Evolutionary conservation across 2,329 filamentous ascomycete species (phyloP).

Genomic region (Xylariaceae sp.): DNA sequence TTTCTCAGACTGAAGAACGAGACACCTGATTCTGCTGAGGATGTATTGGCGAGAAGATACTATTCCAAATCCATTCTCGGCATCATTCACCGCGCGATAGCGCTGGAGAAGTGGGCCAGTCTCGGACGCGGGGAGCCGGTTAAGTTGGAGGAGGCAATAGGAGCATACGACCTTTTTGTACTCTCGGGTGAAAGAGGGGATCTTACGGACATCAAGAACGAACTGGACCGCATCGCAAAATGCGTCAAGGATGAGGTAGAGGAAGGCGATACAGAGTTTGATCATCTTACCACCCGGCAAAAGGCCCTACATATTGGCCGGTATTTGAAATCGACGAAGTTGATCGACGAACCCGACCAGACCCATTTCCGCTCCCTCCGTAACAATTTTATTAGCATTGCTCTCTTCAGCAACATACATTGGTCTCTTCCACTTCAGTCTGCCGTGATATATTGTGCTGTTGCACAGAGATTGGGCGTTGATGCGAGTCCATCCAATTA

Average conservation of each 20-base stretch:
- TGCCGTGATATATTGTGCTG: conserved; percentile 66
- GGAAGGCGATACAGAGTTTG: conserved; percentile 45
- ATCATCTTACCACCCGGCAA: conserved; percentile 46
- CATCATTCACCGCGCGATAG: conserved; percentile 61
- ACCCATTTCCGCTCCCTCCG: conserved; percentile 61
- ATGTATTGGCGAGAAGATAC: conserved; percentile 63
- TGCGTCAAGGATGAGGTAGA: conserved; percentile 46
- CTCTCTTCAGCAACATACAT: conserved; percentile 50
- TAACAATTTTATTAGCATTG: conserved; percentile 67
- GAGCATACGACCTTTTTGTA: conserved; percentile 67
- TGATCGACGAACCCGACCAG: conserved; percentile 49
- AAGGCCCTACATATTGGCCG: conserved; percentile 56
- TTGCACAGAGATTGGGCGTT: conserved; percentile 60
- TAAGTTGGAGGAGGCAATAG: conserved; percentile 60
- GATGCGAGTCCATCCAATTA: conserved; percentile 66
- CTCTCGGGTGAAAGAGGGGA: conserved; percentile 52
- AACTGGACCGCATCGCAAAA: conserved; percentile 7
- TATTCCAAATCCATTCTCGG: conserved; percentile 61
- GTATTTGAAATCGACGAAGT: conserved; percentile 53
- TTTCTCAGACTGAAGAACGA: conserved; percentile 50
- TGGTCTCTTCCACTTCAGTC: conserved; percentile 66
- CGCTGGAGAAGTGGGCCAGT: conserved; percentile 60
- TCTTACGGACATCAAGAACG: background rate
- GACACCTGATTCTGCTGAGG: conserved; percentile 53
- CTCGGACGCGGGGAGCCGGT: conserved; percentile 50